phyloP scores from a whole-genome alignment of 495 filamentous ascomycete species.

The Penicillium coprophilum region DNA sequence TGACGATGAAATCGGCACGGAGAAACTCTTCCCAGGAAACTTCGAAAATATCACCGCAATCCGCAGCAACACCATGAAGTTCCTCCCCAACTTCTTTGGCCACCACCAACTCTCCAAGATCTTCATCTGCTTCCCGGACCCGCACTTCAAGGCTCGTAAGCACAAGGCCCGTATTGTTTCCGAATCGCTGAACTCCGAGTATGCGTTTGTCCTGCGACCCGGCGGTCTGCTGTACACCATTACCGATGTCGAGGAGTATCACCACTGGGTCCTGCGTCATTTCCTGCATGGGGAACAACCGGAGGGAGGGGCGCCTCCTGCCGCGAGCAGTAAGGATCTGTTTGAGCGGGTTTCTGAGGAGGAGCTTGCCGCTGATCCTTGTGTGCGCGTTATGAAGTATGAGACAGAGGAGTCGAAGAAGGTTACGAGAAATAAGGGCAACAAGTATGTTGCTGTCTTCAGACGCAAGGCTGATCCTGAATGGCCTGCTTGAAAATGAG shows the following conservation, averaged over 20 bases:
- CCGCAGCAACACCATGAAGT: constrained; percentile 96
- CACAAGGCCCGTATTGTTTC: constrained; percentile 95
- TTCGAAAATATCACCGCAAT: constrained; percentile 88
- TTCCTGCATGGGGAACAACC: constrained; percentile 53
- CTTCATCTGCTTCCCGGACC: constrained; percentile 98
- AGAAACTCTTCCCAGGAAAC: constrained; percentile 34
- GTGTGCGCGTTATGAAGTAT: constrained; percentile 74
- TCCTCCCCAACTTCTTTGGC: constrained; percentile 91
- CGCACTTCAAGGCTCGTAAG: constrained; percentile 96
- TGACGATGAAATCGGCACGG: constrained; percentile 30
- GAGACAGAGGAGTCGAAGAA: constrained; percentile 98
- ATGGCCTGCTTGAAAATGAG: constrained; percentile 49
- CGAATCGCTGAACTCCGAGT: constrained; percentile 84
- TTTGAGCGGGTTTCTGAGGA: constrained; percentile 57
- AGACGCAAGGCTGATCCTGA: constrained; percentile 75
- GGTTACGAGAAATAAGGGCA: constrained; percentile 83
- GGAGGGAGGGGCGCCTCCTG: constrained; percentile 27
- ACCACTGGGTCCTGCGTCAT: constrained; percentile 87
- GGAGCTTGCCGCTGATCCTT: constrained; percentile 70
- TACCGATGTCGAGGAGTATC: constrained; percentile 93
- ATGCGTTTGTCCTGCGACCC: constrained; percentile 81
- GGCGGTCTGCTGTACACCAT: constrained; percentile 92
- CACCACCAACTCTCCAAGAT: constrained; percentile 75
- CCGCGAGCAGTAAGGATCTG: constrained; percentile 51
- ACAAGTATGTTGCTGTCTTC: constrained; percentile 85